Evolutionary conservation across 345 rosid genomes (phyloP).

Genomic region (Melaleuca quinquenervia): DNA sequence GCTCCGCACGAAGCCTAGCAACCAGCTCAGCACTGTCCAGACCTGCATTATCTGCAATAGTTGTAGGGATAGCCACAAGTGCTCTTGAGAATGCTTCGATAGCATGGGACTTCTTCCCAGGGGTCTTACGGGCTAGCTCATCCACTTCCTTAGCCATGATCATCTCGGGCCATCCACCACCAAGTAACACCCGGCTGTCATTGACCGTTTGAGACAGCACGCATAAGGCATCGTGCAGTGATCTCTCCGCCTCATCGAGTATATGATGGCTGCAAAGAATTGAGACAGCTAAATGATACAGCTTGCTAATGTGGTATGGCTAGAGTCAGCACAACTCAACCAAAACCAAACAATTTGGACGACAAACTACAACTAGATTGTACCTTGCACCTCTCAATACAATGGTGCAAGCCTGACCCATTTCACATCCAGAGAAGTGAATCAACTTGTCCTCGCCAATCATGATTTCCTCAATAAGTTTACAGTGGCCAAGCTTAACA

Average conservation of each 20-base stretch:
- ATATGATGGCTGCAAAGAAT: constrained; percentile 67
- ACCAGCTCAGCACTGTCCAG: constrained; percentile 93
- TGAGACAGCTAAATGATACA: neutral
- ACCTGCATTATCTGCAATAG: constrained; percentile 96
- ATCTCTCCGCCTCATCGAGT: constrained; percentile 97
- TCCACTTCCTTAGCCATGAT: constrained; percentile 96
- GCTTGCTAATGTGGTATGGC: neutral
- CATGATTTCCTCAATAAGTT: constrained; percentile 95
- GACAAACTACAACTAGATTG: neutral
- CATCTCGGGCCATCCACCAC: constrained; percentile 99
- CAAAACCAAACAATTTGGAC: neutral
- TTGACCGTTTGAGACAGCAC: constrained; percentile 94
- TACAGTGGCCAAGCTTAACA: constrained; percentile 91
- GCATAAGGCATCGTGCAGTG: constrained; percentile 92
- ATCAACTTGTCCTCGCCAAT: constrained; percentile 98
- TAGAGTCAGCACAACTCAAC: neutral
- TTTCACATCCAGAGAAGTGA: constrained; percentile 89
- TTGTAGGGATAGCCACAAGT: constrained; percentile 75
- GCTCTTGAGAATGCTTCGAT: constrained; percentile 91
- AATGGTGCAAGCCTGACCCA: constrained; percentile 98
- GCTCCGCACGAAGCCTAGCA: constrained; percentile 97
- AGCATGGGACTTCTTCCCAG: constrained; percentile 96
- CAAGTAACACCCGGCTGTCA: constrained; percentile 82
- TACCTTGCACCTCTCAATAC: constrained; percentile 97
- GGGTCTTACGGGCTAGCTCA: constrained; percentile 84